Conservation (phyloP, 805 yeast genomes). For the Kockiozyma suomiensis region DNA sequence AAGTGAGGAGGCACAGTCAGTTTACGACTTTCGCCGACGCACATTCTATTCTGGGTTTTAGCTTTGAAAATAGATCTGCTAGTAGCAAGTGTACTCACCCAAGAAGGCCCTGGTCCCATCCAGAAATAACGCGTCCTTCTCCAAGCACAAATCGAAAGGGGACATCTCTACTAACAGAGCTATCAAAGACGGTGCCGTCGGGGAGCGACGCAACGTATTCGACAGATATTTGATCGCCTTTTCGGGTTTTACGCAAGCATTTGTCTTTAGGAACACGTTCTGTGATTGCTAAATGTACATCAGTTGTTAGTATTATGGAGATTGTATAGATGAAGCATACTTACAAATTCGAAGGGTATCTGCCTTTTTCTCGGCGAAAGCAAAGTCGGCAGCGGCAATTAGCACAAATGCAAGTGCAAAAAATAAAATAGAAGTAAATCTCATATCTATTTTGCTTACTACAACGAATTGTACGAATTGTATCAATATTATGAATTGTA, state of each 20-base stretch:
- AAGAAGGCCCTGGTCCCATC: constrained; percentile 87
- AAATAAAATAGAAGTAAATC: background rate
- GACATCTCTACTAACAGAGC: constrained; percentile 61
- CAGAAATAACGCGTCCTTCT: constrained; percentile 74
- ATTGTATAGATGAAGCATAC: background rate
- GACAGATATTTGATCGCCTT: constrained; percentile 71
- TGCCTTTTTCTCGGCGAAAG: background rate
- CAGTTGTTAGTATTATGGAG: background rate
- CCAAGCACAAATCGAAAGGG: constrained; percentile 81
- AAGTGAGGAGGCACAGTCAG: constrained; percentile 75
- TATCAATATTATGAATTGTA: too few species aligned
- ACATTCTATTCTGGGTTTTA: constrained; percentile 62
- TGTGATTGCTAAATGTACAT: constrained; percentile 12
- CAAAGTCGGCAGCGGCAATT: background rate
- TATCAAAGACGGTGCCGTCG: constrained; percentile 75
- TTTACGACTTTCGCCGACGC: constrained; percentile 83
- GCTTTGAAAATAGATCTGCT: background rate
- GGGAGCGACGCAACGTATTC: constrained; percentile 76
- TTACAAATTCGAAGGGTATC: constrained; percentile 20
- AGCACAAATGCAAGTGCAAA: too few species aligned
- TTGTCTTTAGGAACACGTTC: constrained; percentile 24
- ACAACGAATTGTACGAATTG: too few species aligned
- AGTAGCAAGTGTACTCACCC: constrained; percentile 45
- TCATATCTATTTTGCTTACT: background rate
- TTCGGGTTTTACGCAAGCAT: constrained; percentile 50